Conservation (phyloP, 306 rosid genomes). For the Cucumis hystrix region DNA sequence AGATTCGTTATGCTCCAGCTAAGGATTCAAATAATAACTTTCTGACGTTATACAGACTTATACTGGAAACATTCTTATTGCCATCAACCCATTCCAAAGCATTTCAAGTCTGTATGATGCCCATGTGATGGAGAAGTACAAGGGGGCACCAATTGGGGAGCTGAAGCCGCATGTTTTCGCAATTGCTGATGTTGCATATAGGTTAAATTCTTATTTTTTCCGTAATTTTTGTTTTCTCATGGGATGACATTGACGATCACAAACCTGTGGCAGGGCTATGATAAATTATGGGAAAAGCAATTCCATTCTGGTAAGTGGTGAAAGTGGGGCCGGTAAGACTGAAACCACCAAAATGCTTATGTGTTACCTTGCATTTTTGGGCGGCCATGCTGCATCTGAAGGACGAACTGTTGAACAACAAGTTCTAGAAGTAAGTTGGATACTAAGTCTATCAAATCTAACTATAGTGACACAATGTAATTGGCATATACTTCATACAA, state of each 20-base stretch:
- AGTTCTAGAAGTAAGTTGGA: constrained; percentile 75
- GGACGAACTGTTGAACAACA: constrained; percentile 73
- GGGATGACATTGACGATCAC: constrained; percentile 13
- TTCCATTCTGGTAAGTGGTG: constrained; percentile 88
- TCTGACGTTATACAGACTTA: constrained; percentile 64
- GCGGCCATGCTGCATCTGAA: constrained; percentile 57
- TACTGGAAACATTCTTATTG: constrained; percentile 88
- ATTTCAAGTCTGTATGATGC: constrained; percentile 51
- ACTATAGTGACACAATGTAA: neutral
- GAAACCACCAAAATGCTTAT: constrained; percentile 95
- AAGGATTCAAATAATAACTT: constrained; percentile 23
- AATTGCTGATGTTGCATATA: constrained; percentile 72
- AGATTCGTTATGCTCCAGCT: constrained; percentile 16
- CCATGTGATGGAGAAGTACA: constrained; percentile 56
- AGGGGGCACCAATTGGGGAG: constrained; percentile 42
- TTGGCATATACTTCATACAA: neutral
- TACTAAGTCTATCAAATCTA: constrained; percentile 13
- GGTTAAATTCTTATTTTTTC: constrained; percentile 35
- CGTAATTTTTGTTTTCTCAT: constrained; percentile 6
- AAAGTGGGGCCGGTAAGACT: constrained; percentile 94
- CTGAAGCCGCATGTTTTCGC: constrained; percentile 88
- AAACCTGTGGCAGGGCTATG: constrained; percentile 55
- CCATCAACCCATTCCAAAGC: constrained; percentile 82
- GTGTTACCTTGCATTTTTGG: constrained; percentile 86
- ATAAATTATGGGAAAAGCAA: constrained; percentile 63